Percentiles rank a stretch among this genome's conserved stretches.
Evolutionary conservation across 305 asterid genomes (phyloP).

Genomic region (Fraxinus velutina): DNA sequence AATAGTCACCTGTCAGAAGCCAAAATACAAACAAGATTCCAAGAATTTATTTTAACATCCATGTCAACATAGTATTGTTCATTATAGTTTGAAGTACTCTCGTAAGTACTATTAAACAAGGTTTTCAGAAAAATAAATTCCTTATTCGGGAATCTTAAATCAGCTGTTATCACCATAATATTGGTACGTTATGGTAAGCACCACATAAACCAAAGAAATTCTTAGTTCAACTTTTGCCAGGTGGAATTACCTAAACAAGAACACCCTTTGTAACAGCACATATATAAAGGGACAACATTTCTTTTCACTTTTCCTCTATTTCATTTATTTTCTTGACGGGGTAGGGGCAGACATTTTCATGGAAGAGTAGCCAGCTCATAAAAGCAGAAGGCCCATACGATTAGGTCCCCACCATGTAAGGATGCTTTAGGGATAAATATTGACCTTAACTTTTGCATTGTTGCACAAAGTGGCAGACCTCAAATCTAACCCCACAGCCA

Average conservation of each 20-base stretch:
- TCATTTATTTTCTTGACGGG: background rate
- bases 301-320: background rate
- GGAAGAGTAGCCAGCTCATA: slow-evolving; percentile 3
- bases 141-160: background rate
- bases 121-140: background rate
- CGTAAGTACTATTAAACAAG: background rate
- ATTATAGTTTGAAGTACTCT: background rate
- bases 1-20: background rate
- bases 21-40: background rate
- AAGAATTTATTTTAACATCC: background rate
- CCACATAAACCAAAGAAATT: background rate
- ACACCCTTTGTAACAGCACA: background rate
- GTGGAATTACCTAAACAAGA: background rate
- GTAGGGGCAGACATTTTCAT: background rate
- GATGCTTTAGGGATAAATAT: background rate
- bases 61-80: background rate
- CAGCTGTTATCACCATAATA: background rate
- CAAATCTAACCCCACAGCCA: background rate
- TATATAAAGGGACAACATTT: background rate
- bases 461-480: background rate
- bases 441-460: background rate
- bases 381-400: background rate
- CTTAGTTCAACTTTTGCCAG: background rate
- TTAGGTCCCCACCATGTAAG: background rate
- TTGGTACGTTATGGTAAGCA: background rate